Evolutionary conservation across 352 stramenopile genomes (phyloP).

Genomic region (Globisporangium takayamanum): DNA sequence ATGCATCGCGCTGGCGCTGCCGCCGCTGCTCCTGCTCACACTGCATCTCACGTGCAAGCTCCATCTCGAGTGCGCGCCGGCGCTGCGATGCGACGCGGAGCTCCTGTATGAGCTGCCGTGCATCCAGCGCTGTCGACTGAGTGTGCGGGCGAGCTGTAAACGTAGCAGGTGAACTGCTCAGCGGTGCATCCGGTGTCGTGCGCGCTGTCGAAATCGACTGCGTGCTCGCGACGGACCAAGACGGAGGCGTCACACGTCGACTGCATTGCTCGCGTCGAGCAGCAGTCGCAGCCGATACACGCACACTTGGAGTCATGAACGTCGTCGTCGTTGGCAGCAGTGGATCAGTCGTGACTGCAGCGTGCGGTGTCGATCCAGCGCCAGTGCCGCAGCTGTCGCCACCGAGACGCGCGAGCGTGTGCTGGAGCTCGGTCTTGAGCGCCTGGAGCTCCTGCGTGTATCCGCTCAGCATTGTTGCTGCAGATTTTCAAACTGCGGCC

Average conservation of each 20-base stretch:
- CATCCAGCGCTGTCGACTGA: conserved; percentile 11
- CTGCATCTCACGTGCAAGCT: conserved; percentile 29
- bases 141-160: not conserved
- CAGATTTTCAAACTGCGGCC: conserved; percentile 1
- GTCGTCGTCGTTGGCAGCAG: not conserved
- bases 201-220: conserved; percentile 8
- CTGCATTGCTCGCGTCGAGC: not conserved
- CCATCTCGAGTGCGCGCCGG: conserved; percentile 26
- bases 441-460: conserved; percentile 46
- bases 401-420: conserved; percentile 32
- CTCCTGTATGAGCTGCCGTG: conserved; percentile 30
- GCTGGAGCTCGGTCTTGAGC: conserved; percentile 56
- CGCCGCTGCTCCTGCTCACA: conserved; percentile 14
- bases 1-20: conserved; percentile 7
- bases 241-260: not conserved
- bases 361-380: not conserved
- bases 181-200: not conserved
- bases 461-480: conserved; percentile 8
- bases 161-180: not conserved
- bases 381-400: conserved; percentile 1
- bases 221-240: conserved; percentile 6
- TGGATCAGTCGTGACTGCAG: too few relatives aligned
- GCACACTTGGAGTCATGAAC: conserved; percentile 6
- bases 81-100: conserved; percentile 25
- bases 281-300: not conserved